Percentiles rank a stretch among this genome's conserved stretches.
Conservation (phyloP, 352 stramenopile species). For the Globisporangium apiculatum region DNA sequence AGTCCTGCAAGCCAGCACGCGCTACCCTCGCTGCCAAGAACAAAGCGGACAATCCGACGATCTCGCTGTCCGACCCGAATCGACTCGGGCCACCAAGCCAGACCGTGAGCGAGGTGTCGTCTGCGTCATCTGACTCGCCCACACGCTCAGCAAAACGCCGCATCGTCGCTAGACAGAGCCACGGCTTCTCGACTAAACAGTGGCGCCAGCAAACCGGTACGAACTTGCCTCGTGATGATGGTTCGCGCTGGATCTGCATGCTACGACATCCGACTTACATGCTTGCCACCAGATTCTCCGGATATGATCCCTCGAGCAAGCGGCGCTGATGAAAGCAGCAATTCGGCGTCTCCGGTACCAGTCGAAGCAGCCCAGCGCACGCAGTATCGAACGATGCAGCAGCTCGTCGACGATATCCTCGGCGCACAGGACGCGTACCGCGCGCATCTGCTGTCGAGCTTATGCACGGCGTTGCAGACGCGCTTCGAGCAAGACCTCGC, state of each 20-base stretch:
- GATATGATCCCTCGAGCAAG: not conserved
- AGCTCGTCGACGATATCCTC: slow-evolving; percentile 6
- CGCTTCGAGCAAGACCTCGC: slow-evolving; percentile 4
- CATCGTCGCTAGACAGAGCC: not conserved
- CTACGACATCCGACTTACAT: not conserved
- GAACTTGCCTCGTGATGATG: too few species aligned
- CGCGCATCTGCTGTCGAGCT: slow-evolving; percentile 1
- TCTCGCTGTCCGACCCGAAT: not conserved
- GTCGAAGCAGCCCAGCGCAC: slow-evolving; percentile 3
- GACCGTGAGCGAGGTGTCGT: not conserved
- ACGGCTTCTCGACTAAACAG: not conserved
- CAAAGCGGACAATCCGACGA: not conserved
- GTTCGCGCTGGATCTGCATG: too few species aligned
- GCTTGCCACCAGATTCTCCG: not conserved
- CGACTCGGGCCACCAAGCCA: not conserved
- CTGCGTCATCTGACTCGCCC: not conserved
- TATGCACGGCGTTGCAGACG: not conserved
- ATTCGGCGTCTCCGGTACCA: not conserved
- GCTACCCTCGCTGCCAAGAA: not conserved
- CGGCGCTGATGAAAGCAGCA: not conserved
- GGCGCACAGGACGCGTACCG: slow-evolving; percentile 8
- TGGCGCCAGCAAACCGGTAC: not conserved
- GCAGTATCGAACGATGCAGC: slow-evolving; percentile 8
- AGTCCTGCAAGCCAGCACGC: not conserved
- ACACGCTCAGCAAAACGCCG: not conserved